Evolutionary conservation across 257 asterid genomes (phyloP), one percentile per base, ranked within the genome.

Genomic region (Echites panduratus): DNA sequence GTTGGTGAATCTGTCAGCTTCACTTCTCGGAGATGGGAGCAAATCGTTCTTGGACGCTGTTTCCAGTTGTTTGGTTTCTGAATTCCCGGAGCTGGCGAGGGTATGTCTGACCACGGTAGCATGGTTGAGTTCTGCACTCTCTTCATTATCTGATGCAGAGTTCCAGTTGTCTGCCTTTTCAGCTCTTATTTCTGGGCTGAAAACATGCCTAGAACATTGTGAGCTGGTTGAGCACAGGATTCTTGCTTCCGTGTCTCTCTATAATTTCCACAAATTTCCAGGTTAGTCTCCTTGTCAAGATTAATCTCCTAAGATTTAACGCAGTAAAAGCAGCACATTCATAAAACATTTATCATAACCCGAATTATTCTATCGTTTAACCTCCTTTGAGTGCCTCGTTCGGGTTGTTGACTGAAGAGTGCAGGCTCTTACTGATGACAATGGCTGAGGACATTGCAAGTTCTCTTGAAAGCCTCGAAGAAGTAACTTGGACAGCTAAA

Each of bases 41-140:
- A 86, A 78, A 74, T 82, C 93, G 12, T 91, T 91, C 72, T 66
- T 86, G 83, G 84, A 82, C 53, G 82, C 84, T 17, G 40, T 88
- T 66, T 86, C 90, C 40, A 82, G 74, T 78, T 91, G 95, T 70
- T 81, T 89, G 79, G 79, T 76, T 69, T 84, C 77, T 13, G 95
- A 85, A 52, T 83, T 76, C 64, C 78, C 83, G 4, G 84, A 80
- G 57, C 62, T 89, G 84, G 90, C 83, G 43, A 73, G 95, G 56
- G 96, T 88, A 16, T 85, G 95, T 72, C 77, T 89, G 63, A 88
- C 88, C 44, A 89, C 95, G 1, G 85, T 84, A 54, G 93, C 90
- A 53, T 91, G 97, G 96, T n/a, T 91, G 80, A 91, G 95, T 82
- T 84, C 84, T 49, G 82, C 89, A 2, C 83, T 89, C 7, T 80